These are phyloP conservation scores for Globisporangium iwayamae DNA, from an alignment of 352 stramenopile genomes.

Conservation along the genomic window DNA sequence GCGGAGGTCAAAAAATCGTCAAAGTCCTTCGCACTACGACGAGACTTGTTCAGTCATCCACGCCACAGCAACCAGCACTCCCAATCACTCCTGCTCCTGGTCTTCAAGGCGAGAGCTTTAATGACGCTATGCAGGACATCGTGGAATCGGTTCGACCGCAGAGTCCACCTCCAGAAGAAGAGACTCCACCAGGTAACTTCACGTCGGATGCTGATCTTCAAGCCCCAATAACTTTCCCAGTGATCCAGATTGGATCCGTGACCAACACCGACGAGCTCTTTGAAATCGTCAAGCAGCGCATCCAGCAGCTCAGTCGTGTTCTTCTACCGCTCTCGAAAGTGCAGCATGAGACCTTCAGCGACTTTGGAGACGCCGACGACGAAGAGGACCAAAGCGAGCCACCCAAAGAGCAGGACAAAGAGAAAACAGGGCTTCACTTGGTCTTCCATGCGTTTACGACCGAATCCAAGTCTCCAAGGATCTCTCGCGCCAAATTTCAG, in stretches of 20 bases:
- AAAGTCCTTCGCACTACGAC: constrained; percentile 8
- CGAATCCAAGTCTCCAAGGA: constrained; percentile 15
- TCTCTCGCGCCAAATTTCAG: constrained; percentile 45
- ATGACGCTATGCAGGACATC: constrained; percentile 25
- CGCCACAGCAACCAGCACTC: neutral
- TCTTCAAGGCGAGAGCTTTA: constrained; percentile 17
- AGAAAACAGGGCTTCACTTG: constrained; percentile 25
- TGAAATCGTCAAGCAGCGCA: constrained; percentile 43
- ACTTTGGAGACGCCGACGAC: constrained; percentile 41
- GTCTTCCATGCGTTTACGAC: constrained; percentile 31
- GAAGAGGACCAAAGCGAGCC: constrained; percentile 14
- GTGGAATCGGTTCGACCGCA: constrained; percentile 11
- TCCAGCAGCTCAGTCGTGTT: constrained; percentile 30
- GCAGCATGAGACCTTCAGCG: constrained; percentile 31
- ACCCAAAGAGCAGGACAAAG: constrained; percentile 11
- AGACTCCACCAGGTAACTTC: neutral
- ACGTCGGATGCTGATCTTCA: neutral
- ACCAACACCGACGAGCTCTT: constrained; percentile 51
- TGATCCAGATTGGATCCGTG: constrained; percentile 37
- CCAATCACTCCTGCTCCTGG: neutral
- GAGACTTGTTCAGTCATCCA: neutral
- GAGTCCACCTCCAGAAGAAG: constrained; percentile 14
- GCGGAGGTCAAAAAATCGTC: neutral
- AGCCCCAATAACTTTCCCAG: constrained; percentile 18
- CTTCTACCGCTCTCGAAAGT: constrained; percentile 21